Evolutionary conservation across 495 filamentous ascomycete species (phyloP).

Genomic region (Penicillium macrosclerotiorum): DNA sequence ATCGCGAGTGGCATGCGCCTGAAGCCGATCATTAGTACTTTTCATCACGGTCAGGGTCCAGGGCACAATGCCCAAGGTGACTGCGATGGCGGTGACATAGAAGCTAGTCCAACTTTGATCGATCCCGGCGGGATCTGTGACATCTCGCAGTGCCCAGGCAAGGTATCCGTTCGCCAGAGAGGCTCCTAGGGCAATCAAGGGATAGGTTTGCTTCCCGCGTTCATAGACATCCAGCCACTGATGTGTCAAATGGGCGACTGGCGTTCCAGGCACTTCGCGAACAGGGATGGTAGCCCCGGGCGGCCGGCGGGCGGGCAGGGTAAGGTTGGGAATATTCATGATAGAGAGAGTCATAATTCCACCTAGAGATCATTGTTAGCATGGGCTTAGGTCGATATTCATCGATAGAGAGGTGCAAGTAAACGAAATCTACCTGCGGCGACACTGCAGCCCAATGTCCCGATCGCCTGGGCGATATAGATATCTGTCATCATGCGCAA

Average conservation of each 20-base stretch:
- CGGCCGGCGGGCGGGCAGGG: conserved; percentile 19
- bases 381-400: background rate
- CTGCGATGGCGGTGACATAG: conserved; percentile 22
- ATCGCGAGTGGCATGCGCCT: conserved; percentile 22
- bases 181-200: conserved; percentile 12
- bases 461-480: conserved; percentile 22
- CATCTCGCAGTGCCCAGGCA: conserved; percentile 21
- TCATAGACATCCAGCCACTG: conserved; percentile 35
- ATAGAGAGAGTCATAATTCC: conserved; percentile 24
- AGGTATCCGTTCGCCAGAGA: conserved; percentile 32
- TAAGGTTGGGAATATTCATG: conserved; percentile 25
- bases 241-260: conserved; percentile 19
- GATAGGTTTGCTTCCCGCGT: conserved; percentile 25
- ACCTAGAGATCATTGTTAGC: conserved; percentile 8
- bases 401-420: background rate
- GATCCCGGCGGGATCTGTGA: conserved; percentile 1
- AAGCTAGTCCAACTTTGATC: conserved; percentile 13
- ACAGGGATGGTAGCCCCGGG: conserved; percentile 9
- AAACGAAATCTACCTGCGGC: conserved; percentile 28
- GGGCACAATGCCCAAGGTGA: conserved; percentile 31
- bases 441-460: conserved; percentile 27
- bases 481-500: conserved; percentile 12
- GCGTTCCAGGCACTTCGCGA: conserved; percentile 12
- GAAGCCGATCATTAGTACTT: conserved; percentile 21
- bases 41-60: conserved; percentile 31